Base-by-base conservation (phyloP, 2,329 filamentous ascomycete genomes). In the Fusarium phyllophilum region DNA sequence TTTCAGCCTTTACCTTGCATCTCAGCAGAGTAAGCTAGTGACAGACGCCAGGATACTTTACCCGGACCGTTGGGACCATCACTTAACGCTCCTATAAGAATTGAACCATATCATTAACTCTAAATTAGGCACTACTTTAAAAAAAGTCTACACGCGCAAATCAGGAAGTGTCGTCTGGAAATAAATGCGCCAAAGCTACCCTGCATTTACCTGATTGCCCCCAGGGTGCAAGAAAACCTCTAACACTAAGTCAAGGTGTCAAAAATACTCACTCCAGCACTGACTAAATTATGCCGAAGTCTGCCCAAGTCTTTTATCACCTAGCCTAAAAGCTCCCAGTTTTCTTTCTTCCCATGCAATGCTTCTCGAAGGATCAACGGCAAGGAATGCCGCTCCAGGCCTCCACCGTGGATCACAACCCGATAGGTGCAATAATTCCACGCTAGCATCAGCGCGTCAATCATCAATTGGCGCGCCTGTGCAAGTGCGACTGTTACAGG, bases 341-440 rank as follows among this genome's bases (percentile, higher is more conserved):
- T n/a, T 39, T 39, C 38, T 39, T 39, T 8, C 38, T 20, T 39
- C 38, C 12, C 20, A 22, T 39, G 6, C 38, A 22, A 22, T 39
- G 38, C 48, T 68, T 66, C 64, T 57, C 49, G 57, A 69, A 63
- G 66, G 66, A 69, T 69, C 65, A 69, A 45, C 66, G 65, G 65
- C 57, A 69, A 69, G 66, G 66, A 56, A 44, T 45, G 38, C 66
- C 66, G 57, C n/a, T 52, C n/a, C 29, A 18, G 48, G 51, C 48
- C 42, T 44, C 42, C 42, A 26, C 42, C 42, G n/a, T 44, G 42
- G n/a, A 26, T 20, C 3, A 18, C 10, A 14, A 68, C 66, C 66
- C 65, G 66, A 69, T 69, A 63, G 66, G 66, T 69, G 66, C 66
- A 56, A 45, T 69, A 56, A 69, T 38, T 69, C 3, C 17, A 26